Evolutionary conservation across 106 monocot genomes (phyloP), one percentile per base, ranked within the genome.

Genomic region (Chionographis japonica): DNA sequence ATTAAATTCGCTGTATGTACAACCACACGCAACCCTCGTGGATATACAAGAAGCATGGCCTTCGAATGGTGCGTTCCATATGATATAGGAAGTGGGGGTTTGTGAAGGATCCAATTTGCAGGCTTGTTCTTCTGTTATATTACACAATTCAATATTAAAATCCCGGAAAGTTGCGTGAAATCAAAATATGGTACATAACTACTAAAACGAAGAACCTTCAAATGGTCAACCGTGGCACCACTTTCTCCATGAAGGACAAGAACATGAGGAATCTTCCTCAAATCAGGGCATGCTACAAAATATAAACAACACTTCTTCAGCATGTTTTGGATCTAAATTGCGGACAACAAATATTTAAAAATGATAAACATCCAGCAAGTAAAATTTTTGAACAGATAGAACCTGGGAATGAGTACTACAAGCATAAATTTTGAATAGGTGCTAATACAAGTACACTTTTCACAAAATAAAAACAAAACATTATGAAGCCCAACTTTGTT

Each of bases 21-120:
- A 64, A 92, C 78, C 72, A 98, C 70, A 40, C 97, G 84, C 12
- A 98, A 70, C 8, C 97, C 97, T 57, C 77, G 68, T 52, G 84
- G 78, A 70, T 98, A 98, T 18, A 98, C 76, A 60, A 98, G 87
- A 66, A 98, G 36, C 87, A 98, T 92, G 39, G 92, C 92, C 78
- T 92, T 98, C 52, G 97, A 87, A 74, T 98, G 97, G 70, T 98
- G 97, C 58, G 97, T 98, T 65, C 97, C 97, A 79, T 92, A 98
- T 35, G 89, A 87, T 20, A 98, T 98, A 56, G 92, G 97, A 63
- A 98, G 92, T 56, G 87, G 83, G 58, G 97, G 97, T 69, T 87
- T 92, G 75, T 98, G 92, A 38, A 92, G 60, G 43, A 92, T 70
- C 97, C 92, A 98, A 62, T 98, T 89, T 57, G 62, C 56, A 67